Base-by-base conservation (phyloP, 768 basidiomycete species). In the Rhizopogon sp. region DNA sequence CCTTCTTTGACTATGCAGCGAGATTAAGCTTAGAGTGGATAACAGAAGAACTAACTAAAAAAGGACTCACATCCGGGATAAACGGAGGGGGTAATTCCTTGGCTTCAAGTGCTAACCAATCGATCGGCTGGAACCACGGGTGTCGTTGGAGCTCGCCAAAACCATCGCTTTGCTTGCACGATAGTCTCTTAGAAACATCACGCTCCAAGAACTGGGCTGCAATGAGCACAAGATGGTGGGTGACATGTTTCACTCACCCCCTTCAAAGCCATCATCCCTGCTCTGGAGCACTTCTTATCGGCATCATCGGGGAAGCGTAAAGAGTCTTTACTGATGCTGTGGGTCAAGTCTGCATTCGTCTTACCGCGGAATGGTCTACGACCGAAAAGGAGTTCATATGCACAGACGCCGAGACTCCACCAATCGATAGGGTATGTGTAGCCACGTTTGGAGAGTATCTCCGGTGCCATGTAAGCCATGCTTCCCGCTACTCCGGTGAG, bases 401-500 rank as follows among this genome's bases (percentile, higher is more conserved):
- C 86, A 70, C 93, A 90, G 53, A 98, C 90, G 16, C 94, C 94
- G 0, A 98, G 81, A 17, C 93, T 95, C 94, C 94, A 98, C 90
- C 93, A 97, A 69, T 98, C 94, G 61, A 97, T 92, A 35, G 87
- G 85, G 64, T 86, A 93, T 3, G 92, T 93, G 71, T 99, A 99
- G 14, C 96, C 96, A 57, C 90, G 85, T 70, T 97, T 97, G 43
- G 84, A 77, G 41, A 99, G 76, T 44, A 99, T 96, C 67, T 89
- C 86, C 2, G 87, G 88, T 41, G 88, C 95, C 96, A 99, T 99
- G 69, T 99, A 99, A 3, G 96, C 96, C 95, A 98, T 96, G 50
- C 93, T 96, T 8, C 96, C 96, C 22, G 96, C 96, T 0, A 99
- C 90, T 22, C 94, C 93, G 11, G 90, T 94, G 25, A 89, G 71